Base-by-base conservation (phyloP, 768 basidiomycete species). In the Porphyrellus cyaneotinctus region DNA sequence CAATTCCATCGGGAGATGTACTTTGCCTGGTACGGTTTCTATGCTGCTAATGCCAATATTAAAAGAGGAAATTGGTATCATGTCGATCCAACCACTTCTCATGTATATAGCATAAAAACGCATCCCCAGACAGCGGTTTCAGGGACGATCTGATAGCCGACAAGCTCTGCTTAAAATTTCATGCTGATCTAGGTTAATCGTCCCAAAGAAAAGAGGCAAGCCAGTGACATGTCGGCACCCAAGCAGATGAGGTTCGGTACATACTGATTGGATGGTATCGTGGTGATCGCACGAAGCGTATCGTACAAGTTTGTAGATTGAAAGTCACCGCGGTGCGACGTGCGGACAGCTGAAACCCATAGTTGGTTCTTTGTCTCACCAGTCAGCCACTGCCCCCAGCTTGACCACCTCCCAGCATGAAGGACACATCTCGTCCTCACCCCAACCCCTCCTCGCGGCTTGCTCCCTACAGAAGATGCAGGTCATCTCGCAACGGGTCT, bases 381-480 rank as follows among this genome's bases (percentile, higher is more conserved):
- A 32, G 63, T 59, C 54, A 59, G 54, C 63, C 63, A 54, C 60
- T 17, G 26, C 26, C 26, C 30, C 46, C 15, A 26, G 38, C 49
- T 51, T 63, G 54, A 24, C 43, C 10, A 26, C 46, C 39, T 33
- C 24, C 52, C 45, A 52, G 32, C 63, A 65, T 67, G 64, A 65
- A 60, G 60, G 64, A 58, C 63, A 46, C 50, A 15, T 48, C 59
- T 18, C 62, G 60, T 58, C 55, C 54, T 45, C 56, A 45, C 36
- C 53, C 58, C 8, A 17, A 32, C 20, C 23, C 42, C 2, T 39
- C 60, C 47, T 39, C 41, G 24, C 57, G 51, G 14, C 3, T 57
- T 17, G 56, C 36, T 22, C 65, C 62, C 1, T 64, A 67, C 57
- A 60, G 47, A 39, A 65, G 53, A 51, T 53, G 46, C 49, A 58